Evolutionary conservation across 805 yeast species (phyloP).

Genomic region (Metschnikowia vanudenii): DNA sequence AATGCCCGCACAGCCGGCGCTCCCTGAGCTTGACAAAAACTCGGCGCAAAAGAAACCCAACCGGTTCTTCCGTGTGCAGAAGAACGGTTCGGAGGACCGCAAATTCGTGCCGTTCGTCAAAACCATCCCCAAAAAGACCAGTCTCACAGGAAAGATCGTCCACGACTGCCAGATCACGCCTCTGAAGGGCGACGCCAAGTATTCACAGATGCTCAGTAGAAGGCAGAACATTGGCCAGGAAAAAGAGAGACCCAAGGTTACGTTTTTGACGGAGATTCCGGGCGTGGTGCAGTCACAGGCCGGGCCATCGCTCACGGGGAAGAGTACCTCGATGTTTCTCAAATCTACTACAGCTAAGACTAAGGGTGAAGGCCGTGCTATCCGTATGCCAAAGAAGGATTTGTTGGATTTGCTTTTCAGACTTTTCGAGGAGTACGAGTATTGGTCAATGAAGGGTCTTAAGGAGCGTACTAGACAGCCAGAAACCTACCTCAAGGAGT

Average conservation of each 20-base stretch:
- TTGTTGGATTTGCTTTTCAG: constrained; percentile 84
- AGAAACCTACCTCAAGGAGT: constrained; percentile 86
- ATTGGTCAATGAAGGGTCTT: constrained; percentile 93
- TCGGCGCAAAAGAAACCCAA: constrained; percentile 16
- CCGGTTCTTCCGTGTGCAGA: constrained; percentile 32
- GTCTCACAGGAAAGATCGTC: constrained; percentile 79
- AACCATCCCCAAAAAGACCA: constrained; percentile 86
- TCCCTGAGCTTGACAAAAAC: constrained; percentile 31
- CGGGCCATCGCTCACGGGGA: constrained; percentile 73
- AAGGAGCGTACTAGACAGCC: constrained; percentile 95
- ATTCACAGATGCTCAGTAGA: constrained; percentile 55
- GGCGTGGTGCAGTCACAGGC: constrained; percentile 87
- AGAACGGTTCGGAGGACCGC: constrained; percentile 28
- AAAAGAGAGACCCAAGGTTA: constrained; percentile 60
- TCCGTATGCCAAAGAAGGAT: constrained; percentile 90
- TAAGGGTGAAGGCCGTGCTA: constrained; percentile 74
- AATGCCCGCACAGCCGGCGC: constrained; percentile 52
- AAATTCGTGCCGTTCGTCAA: constrained; percentile 76
- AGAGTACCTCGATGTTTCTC: constrained; percentile 68
- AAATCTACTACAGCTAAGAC: constrained; percentile 46
- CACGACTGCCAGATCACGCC: constrained; percentile 93
- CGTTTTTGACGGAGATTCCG: constrained; percentile 73
- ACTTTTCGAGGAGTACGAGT: constrained; percentile 90
- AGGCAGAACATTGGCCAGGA: constrained; percentile 41
- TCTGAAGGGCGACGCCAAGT: constrained; percentile 67